These are phyloP conservation scores for Cordyceps pruinosa DNA, from an alignment of 2,329 filamentous ascomycete species.

Conservation along the genomic window DNA sequence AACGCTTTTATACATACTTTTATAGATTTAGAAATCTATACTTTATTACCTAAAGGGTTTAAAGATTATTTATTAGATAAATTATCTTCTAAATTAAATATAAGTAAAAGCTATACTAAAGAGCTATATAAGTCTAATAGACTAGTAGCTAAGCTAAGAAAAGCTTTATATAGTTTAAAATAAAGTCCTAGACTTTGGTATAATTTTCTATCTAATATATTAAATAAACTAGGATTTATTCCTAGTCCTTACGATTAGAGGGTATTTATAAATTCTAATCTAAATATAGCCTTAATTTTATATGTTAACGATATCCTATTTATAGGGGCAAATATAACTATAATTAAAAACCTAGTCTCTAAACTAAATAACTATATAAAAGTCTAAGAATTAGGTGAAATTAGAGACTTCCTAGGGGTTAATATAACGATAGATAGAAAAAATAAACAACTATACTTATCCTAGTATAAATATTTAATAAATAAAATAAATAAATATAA, in stretches of 20 bases:
- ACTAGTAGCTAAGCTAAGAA: no score
- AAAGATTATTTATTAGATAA: not conserved
- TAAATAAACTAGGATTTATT: no score
- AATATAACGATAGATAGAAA: conserved; percentile 1
- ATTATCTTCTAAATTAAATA: no score
- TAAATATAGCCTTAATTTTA: not conserved
- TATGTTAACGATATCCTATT: not conserved
- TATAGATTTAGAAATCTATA: not conserved
- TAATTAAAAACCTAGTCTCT: no score
- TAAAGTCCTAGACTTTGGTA: no score
- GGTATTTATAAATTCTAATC: not conserved
- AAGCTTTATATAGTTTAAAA: no score
- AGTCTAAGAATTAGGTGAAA: not conserved
- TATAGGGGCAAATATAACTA: not conserved
- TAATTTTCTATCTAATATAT: no score
- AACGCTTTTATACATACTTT: not conserved
- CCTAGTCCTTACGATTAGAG: not conserved
- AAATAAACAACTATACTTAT: not conserved
- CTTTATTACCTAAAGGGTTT: not conserved
- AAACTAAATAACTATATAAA: not conserved
- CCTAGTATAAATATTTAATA: not conserved
- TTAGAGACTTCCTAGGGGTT: not conserved
- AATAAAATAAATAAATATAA: conserved; percentile 1
- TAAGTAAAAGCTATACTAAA: no score
- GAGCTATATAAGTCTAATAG: no score